These are phyloP conservation scores for Trypanosomatidae sp. DNA, from an alignment of 208 protist genomes.

Conservation along the genomic window DNA sequence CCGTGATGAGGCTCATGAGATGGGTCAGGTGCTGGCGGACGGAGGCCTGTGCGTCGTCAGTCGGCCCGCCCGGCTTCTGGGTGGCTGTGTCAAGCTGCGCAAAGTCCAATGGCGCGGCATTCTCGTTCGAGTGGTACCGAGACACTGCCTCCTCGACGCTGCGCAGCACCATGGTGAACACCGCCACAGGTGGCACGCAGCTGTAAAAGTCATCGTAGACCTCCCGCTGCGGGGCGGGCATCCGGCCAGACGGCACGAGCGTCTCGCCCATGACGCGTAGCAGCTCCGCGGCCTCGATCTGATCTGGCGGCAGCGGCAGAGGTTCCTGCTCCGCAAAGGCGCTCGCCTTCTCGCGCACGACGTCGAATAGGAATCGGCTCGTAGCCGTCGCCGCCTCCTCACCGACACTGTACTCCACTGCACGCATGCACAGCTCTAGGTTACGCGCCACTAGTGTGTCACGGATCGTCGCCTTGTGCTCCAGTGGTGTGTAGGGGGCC, in stretches of 20 bases:
- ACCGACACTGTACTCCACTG: slow-evolving; percentile 84
- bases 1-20: slow-evolving; percentile 76
- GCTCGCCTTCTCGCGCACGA: slow-evolving; percentile 82
- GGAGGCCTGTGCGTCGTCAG: slow-evolving; percentile 39
- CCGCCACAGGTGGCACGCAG: slow-evolving; percentile 68
- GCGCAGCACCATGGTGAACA: slow-evolving; percentile 62
- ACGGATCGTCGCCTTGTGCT: slow-evolving; percentile 17
- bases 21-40: slow-evolving; percentile 58
- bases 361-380: slow-evolving; percentile 39
- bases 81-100: slow-evolving; percentile 46
- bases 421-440: slow-evolving; percentile 74
- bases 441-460: slow-evolving; percentile 49
- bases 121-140: slow-evolving; percentile 53
- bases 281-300: slow-evolving; percentile 49
- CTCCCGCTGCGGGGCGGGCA: slow-evolving; percentile 77
- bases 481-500: slow-evolving; percentile 19
- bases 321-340: slow-evolving; percentile 27
- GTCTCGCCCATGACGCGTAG: slow-evolving; percentile 84
- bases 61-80: background rate
- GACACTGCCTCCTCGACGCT: slow-evolving; percentile 70
- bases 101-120: slow-evolving; percentile 48
- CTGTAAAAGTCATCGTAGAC: slow-evolving; percentile 95
- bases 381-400: slow-evolving; percentile 89
- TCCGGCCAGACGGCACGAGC: slow-evolving; percentile 86
- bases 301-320: slow-evolving; percentile 55